These are phyloP conservation scores for Curvularia sp. DNA, from an alignment of 2,329 filamentous ascomycete genomes.

Conservation along the genomic window DNA sequence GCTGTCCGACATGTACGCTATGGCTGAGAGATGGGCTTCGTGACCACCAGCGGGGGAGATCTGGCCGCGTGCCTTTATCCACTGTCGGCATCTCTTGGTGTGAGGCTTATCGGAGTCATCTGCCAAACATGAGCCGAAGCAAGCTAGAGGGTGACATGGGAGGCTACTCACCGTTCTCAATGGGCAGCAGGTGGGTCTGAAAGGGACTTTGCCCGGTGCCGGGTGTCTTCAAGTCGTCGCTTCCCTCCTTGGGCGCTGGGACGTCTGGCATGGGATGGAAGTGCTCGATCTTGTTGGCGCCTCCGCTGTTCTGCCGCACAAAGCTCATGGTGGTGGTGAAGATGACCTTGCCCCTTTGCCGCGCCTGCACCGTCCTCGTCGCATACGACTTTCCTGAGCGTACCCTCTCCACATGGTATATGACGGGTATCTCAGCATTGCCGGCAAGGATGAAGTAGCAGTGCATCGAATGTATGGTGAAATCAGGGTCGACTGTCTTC, in stretches of 20 bases:
- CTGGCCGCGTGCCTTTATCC: constrained; percentile 75
- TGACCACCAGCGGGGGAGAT: constrained; percentile 78
- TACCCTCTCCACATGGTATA: constrained; percentile 95
- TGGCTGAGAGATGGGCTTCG: constrained; percentile 81
- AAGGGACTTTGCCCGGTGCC: constrained; percentile 60
- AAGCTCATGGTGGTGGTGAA: constrained; percentile 97
- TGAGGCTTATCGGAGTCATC: constrained; percentile 62
- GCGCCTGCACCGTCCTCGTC: constrained; percentile 93
- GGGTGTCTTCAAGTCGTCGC: constrained; percentile 43
- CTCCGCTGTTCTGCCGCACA: constrained; percentile 69
- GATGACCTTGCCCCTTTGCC: constrained; percentile 86
- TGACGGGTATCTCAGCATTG: constrained; percentile 80
- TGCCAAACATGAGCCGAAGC: constrained; percentile 32
- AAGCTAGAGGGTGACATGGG: background rate
- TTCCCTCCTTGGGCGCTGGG: constrained; percentile 54
- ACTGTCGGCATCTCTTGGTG: constrained; percentile 70
- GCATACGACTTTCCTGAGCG: constrained; percentile 89
- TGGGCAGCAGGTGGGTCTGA: constrained; percentile 63
- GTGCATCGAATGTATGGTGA: constrained; percentile 94
- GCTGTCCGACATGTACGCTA: constrained; percentile 92
- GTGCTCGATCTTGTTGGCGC: constrained; percentile 68
- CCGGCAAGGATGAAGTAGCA: constrained; percentile 98
- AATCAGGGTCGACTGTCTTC: constrained; percentile 80
- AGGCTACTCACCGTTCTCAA: constrained; percentile 59
- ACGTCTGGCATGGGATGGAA: constrained; percentile 62